Conservation (phyloP, 2,329 filamentous ascomycete species). For the Trichophyton benhamiae region DNA sequence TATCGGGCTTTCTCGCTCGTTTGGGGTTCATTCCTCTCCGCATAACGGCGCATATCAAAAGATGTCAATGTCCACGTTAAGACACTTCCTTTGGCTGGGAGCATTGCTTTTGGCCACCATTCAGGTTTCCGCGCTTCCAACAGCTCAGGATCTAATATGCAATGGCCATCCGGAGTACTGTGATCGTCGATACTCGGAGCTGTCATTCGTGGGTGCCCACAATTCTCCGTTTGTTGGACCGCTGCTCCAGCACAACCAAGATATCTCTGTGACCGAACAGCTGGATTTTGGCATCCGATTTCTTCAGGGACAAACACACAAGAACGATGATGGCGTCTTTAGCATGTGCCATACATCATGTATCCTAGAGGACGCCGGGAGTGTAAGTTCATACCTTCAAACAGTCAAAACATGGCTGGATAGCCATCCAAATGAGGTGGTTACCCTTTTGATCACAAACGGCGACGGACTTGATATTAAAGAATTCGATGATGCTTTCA, state of each 20-base stretch:
- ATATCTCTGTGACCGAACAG: slow-evolving; percentile 45
- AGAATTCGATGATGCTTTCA: slow-evolving; percentile 25
- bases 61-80: neutral
- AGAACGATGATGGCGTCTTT: slow-evolving; percentile 37
- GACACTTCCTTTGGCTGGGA: neutral
- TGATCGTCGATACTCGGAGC: slow-evolving; percentile 44
- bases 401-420: slow-evolving; percentile 51
- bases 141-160: slow-evolving; percentile 27
- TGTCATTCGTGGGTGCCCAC: slow-evolving; percentile 53
- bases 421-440: slow-evolving; percentile 46
- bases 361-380: slow-evolving; percentile 46
- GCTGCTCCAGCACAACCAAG: slow-evolving; percentile 47
- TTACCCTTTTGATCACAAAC: slow-evolving; percentile 53
- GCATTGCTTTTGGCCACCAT: neutral
- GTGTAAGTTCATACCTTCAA: slow-evolving; percentile 43
- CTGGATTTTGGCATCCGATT: slow-evolving; percentile 52
- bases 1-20: neutral
- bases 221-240: slow-evolving; percentile 52
- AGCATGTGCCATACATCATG: slow-evolving; percentile 56
- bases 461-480: slow-evolving; percentile 34
- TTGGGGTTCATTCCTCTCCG: neutral
- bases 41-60: neutral
- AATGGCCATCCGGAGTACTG: slow-evolving; percentile 49
- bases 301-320: slow-evolving; percentile 52
- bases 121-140: neutral